Evolutionary conservation across 768 basidiomycete species (phyloP).

Genomic region (Leccinum imitatum): DNA sequence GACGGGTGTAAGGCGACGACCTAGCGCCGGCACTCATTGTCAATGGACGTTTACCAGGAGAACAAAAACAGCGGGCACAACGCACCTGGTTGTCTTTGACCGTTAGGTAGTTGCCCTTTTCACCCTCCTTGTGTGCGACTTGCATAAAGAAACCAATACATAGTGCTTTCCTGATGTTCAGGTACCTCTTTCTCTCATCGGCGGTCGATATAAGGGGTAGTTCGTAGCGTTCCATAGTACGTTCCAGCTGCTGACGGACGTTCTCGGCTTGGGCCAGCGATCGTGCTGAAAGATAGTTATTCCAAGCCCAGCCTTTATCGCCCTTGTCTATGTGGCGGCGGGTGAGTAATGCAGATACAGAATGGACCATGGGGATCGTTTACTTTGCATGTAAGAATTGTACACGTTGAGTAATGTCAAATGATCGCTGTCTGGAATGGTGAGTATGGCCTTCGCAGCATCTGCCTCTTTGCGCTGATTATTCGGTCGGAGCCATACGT

Average conservation of each 20-base stretch:
- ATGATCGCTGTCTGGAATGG: conserved; percentile 96
- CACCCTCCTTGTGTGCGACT: conserved; percentile 91
- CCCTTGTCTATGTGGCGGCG: conserved; percentile 49
- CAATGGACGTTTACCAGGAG: not conserved
- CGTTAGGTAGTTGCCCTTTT: conserved; percentile 84
- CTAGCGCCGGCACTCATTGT: conserved; percentile 4
- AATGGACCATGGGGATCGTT: conserved; percentile 31
- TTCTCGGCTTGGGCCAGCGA: conserved; percentile 91
- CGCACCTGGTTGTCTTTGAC: conserved; percentile 92
- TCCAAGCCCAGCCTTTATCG: conserved; percentile 90
- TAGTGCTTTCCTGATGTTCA: conserved; percentile 77
- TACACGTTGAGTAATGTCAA: conserved; percentile 93
- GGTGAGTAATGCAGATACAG: not conserved
- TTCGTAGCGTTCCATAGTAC: conserved; percentile 90
- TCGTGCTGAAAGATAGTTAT: conserved; percentile 80
- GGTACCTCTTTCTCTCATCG: conserved; percentile 70
- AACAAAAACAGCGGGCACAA: not conserved
- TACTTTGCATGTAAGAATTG: conserved; percentile 86
- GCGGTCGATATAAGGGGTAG: conserved; percentile 67
- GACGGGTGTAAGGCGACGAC: conserved; percentile 59
- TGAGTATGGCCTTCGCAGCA: conserved; percentile 82
- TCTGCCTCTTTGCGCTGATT: conserved; percentile 90
- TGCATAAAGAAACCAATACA: conserved; percentile 99
- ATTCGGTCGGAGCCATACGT: conserved; percentile 90
- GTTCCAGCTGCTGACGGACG: conserved; percentile 83